Percentiles rank a stretch among this genome's conserved stretches.
Conservation (phyloP, 148 eudicot species). For the Silene latifolia region DNA sequence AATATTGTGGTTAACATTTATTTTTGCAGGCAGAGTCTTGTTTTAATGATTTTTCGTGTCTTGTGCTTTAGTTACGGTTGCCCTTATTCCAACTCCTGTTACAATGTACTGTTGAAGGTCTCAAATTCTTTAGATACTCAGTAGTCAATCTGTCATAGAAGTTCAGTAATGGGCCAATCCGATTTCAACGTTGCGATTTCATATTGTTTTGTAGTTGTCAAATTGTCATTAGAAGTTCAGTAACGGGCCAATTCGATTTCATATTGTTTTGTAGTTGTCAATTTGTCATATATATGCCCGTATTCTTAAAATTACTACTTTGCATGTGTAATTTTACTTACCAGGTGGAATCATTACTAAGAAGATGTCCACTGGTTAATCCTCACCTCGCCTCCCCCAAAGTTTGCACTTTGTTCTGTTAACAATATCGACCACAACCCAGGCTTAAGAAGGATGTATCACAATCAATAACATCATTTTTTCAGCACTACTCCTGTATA, state of each 20-base stretch:
- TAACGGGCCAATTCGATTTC: not conserved
- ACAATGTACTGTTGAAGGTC: too few relatives aligned
- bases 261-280: too few relatives aligned
- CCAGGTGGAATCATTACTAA: not conserved
- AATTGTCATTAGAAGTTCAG: not conserved
- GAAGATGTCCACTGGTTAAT: not conserved
- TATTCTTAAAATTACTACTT: not conserved
- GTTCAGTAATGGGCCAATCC: too few relatives aligned
- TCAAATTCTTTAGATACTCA: too few relatives aligned
- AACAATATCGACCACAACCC: not conserved
- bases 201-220: too few relatives aligned
- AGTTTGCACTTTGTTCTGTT: not conserved
- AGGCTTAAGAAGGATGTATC: not conserved
- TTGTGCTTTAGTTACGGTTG: too few relatives aligned
- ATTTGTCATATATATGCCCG: not conserved
- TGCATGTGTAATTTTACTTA: not conserved
- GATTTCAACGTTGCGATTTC: too few relatives aligned
- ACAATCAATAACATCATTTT: slow-evolving; percentile 4
- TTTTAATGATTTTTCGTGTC: not conserved
- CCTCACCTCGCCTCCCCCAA: not conserved
- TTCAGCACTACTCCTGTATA: slow-evolving; percentile 10
- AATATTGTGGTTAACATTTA: too few relatives aligned
- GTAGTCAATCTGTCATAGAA: too few relatives aligned
- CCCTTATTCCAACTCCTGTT: too few relatives aligned
- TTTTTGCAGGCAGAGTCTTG: not conserved